Evolutionary conservation across 2,329 filamentous ascomycete genomes (phyloP).

Genomic region (Mycosphaerella arachidis): DNA sequence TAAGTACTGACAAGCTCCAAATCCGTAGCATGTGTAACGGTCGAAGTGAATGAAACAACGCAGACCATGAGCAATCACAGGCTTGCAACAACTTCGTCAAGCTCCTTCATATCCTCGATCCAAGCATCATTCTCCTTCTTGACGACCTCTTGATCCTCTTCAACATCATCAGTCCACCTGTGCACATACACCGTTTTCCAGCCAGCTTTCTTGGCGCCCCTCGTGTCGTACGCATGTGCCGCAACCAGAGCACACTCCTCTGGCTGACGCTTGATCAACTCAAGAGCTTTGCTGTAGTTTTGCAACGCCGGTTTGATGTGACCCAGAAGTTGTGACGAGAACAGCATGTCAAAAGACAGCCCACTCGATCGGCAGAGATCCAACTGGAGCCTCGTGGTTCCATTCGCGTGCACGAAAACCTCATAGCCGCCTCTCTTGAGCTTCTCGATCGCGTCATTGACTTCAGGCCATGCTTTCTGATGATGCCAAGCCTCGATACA

Average conservation of each 20-base stretch:
- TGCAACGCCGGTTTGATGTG: slow-evolving; percentile 47
- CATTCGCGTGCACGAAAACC: slow-evolving; percentile 52
- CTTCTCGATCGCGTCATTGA: slow-evolving; percentile 38
- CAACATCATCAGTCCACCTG: slow-evolving; percentile 51
- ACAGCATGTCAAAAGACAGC: slow-evolving; percentile 46
- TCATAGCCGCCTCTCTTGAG: slow-evolving; percentile 32
- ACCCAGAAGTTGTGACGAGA: slow-evolving; percentile 50
- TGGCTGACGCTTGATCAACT: slow-evolving; percentile 42
- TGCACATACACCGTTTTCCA: slow-evolving; percentile 52
- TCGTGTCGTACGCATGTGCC: slow-evolving; percentile 52
- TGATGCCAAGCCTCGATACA: slow-evolving; percentile 42
- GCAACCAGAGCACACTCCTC: slow-evolving; percentile 52
- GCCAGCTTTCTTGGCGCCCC: slow-evolving; percentile 46
- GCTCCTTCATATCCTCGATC: slow-evolving; percentile 12
- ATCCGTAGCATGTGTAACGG: too few relatives aligned
- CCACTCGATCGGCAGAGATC: slow-evolving; percentile 48
- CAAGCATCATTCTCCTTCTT: slow-evolving; percentile 40
- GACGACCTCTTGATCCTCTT: slow-evolving; percentile 40
- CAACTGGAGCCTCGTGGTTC: slow-evolving; percentile 52
- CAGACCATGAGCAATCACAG: not conserved
- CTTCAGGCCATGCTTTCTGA: slow-evolving; percentile 51
- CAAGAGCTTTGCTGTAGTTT: slow-evolving; percentile 45
- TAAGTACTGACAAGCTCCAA: too few relatives aligned
- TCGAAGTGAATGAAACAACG: not conserved
- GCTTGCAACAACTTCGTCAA: slow-evolving; percentile 4